Conservation (phyloP, 805 yeast species). For the Candida tibetensis region DNA sequence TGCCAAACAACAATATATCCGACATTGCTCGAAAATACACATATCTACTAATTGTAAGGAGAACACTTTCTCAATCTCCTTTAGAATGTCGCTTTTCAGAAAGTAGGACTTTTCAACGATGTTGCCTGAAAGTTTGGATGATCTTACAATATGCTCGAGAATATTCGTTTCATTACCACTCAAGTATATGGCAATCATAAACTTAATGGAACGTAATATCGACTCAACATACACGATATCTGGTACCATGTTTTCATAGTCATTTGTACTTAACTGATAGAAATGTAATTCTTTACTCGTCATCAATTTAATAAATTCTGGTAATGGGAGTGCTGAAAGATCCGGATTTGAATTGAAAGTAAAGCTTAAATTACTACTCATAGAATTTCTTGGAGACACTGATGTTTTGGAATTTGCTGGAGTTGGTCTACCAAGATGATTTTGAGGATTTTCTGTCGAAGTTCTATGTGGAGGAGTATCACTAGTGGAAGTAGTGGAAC, state of each 20-base stretch:
- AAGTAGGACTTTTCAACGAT: constrained; percentile 13
- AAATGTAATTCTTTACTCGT: constrained; percentile 25
- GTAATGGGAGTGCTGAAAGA: constrained; percentile 23
- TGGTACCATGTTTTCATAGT: constrained; percentile 75
- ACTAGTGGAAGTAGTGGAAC: constrained; percentile 36
- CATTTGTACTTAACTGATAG: constrained; percentile 47
- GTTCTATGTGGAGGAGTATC: constrained; percentile 4
- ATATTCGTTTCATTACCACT: constrained; percentile 39
- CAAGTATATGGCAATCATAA: constrained; percentile 52
- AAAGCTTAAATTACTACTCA: constrained; percentile 23
- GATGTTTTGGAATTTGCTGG: constrained; percentile 4
- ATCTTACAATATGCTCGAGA: constrained; percentile 45
- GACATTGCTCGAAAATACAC: constrained; percentile 49
- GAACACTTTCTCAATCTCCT: constrained; percentile 34
- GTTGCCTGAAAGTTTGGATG: constrained; percentile 20
- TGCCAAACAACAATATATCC: constrained; percentile 65
- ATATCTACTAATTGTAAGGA: constrained; percentile 34
- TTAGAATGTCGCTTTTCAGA: constrained; percentile 40
- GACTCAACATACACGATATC: constrained; percentile 75
- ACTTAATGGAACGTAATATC: constrained; percentile 58
- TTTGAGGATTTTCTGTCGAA: constrained; percentile 2
- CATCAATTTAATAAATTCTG: constrained; percentile 33
- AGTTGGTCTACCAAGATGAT: not conserved
- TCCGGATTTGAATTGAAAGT: constrained; percentile 22
- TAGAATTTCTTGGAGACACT: constrained; percentile 35